Evolutionary conservation across 352 stramenopile genomes (phyloP).

Genomic region (Phytopythium montanum): DNA sequence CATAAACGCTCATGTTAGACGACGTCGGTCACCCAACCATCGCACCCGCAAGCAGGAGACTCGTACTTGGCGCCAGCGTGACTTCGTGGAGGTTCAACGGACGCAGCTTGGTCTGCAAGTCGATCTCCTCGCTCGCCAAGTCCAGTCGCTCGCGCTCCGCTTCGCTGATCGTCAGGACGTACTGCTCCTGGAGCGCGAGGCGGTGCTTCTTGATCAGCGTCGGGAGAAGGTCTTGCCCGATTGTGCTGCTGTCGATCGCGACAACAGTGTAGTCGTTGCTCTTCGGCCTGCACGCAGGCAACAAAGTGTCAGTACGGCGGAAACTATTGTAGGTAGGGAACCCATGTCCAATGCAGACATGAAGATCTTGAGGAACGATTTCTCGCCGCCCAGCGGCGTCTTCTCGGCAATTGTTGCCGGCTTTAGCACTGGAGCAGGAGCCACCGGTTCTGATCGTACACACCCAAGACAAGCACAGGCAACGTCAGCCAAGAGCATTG

Average conservation of each 20-base stretch:
- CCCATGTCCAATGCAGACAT: conserved; percentile 39
- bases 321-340: not conserved
- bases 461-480: not conserved
- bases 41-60: not conserved
- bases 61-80: conserved; percentile 78
- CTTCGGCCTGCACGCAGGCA: conserved; percentile 54
- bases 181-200: conserved; percentile 81
- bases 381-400: conserved; percentile 52
- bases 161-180: conserved; percentile 88
- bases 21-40: not conserved
- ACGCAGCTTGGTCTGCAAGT: conserved; percentile 84
- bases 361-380: conserved; percentile 87
- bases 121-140: conserved; percentile 79
- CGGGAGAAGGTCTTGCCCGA: conserved; percentile 76
- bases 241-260: conserved; percentile 72
- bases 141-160: conserved; percentile 78
- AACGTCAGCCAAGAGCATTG: not conserved
- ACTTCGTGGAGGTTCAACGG: conserved; percentile 86
- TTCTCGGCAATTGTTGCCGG: conserved; percentile 33
- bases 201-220: conserved; percentile 88
- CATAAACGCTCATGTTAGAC: not conserved
- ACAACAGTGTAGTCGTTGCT: conserved; percentile 89
- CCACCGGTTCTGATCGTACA: conserved; percentile 15
- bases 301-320: not conserved
- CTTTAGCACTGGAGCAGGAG: conserved; percentile 20